Evolutionary conservation across 306 rosid species (phyloP).

Genomic region (Prunus armeniaca): DNA sequence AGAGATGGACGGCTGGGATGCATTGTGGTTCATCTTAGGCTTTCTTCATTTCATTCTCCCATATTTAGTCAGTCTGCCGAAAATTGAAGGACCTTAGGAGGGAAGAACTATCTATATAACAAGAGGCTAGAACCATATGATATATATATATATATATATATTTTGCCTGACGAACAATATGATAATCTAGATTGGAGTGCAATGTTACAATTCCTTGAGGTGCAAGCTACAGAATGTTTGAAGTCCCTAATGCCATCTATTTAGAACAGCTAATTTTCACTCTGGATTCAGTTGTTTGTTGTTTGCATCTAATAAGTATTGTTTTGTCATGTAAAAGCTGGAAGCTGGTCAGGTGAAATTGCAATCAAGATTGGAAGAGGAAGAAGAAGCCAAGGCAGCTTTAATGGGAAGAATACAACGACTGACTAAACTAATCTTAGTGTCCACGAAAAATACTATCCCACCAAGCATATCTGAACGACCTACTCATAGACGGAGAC

Average conservation of each 20-base stretch:
- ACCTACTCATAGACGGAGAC: constrained; percentile 65
- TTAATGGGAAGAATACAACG: constrained; percentile 90
- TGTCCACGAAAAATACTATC: constrained; percentile 67
- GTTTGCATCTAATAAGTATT: constrained; percentile 27
- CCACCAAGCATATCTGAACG: constrained; percentile 58
- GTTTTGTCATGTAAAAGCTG: constrained; percentile 52
- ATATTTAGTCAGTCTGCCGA: not conserved
- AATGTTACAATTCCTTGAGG: not conserved
- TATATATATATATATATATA: too few species aligned
- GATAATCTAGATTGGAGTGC: not conserved
- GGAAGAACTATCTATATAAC: not conserved
- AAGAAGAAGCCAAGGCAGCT: constrained; percentile 90
- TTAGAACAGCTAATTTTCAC: not conserved
- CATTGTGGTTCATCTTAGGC: not conserved
- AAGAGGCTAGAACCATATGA: not conserved
- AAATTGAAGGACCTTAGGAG: constrained; percentile 4
- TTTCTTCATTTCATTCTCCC: not conserved
- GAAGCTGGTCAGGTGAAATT: constrained; percentile 87
- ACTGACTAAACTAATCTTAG: constrained; percentile 77
- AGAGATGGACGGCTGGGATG: not conserved
- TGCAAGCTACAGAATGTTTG: not conserved
- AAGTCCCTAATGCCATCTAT: not conserved
- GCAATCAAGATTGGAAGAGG: constrained; percentile 84
- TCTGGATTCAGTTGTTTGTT: not conserved
- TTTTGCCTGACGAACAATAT: not conserved